Conservation (phyloP, 2,329 filamentous ascomycete genomes). For the Fusarium foetens region DNA sequence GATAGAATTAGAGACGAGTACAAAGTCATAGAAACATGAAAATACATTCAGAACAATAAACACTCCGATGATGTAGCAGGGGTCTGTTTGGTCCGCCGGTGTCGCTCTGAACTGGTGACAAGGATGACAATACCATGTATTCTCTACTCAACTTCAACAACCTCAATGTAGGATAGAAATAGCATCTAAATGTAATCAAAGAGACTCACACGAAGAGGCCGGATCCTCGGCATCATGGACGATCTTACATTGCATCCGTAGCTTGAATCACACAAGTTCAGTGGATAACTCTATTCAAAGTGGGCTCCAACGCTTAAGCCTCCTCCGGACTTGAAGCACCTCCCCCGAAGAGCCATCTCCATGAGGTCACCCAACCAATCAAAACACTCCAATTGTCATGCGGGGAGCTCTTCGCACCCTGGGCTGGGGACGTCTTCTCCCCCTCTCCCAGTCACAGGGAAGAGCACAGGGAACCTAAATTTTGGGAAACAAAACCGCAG, state of each 20-base stretch:
- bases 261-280: constrained; percentile 3
- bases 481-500: constrained; percentile 33
- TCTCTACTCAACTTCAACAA: background rate
- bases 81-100: constrained; percentile 1
- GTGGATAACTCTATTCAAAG: constrained; percentile 6
- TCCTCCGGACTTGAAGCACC: constrained; percentile 31
- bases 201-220: background rate
- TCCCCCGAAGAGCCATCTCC: constrained; percentile 24
- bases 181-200: fast-evolving
- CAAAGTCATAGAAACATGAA: background rate
- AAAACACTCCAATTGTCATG: constrained; percentile 41
- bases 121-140: background rate
- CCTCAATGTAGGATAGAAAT: fast-evolving
- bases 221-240: constrained; percentile 9
- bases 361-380: constrained; percentile 34
- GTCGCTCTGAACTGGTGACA: background rate
- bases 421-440: background rate
- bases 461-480: constrained; percentile 48
- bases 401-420: constrained; percentile 38
- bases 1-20: background rate
- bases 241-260: background rate
- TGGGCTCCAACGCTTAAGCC: constrained; percentile 16
- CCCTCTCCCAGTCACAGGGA: constrained; percentile 47
- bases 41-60: background rate
- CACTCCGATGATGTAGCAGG: background rate